Evolutionary conservation across 129 eudicot species (phyloP).

Genomic region (Saposhnikovia divaricata): DNA sequence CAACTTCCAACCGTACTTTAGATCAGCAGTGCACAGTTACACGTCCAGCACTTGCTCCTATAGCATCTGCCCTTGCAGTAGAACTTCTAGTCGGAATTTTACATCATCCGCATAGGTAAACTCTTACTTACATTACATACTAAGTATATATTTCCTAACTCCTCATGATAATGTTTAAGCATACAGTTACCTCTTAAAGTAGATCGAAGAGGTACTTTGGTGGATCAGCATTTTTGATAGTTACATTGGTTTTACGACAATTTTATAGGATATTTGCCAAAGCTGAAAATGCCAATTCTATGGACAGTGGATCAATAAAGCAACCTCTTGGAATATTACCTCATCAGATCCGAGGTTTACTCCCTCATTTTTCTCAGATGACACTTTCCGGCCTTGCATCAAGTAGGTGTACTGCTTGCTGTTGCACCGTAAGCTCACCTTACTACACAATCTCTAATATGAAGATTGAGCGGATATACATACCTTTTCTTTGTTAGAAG

Average conservation of each 20-base stretch:
- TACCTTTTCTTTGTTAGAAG: too few species aligned
- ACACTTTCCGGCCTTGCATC: conserved; percentile 88
- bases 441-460: not conserved
- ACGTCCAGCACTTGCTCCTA: too few species aligned
- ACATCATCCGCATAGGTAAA: too few species aligned
- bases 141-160: too few species aligned
- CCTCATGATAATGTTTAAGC: not conserved
- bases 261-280: conserved; percentile 54
- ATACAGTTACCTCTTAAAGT: too few species aligned
- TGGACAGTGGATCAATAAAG: conserved; percentile 21
- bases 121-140: too few species aligned
- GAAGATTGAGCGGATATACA: too few species aligned
- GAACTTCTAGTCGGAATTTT: too few species aligned
- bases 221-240: not conserved
- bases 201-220: not conserved
- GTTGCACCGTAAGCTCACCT: conserved; percentile 52
- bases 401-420: conserved; percentile 80
- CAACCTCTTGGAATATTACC: conserved; percentile 91
- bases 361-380: conserved; percentile 87
- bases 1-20: too few species aligned
- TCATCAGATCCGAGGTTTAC: conserved; percentile 77
- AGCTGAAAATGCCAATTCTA: conserved; percentile 53
- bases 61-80: too few species aligned
- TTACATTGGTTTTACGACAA: conserved; percentile 1
- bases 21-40: too few species aligned